Conservation (phyloP, 73 alveolate species). For the Uronychia binucleata region DNA sequence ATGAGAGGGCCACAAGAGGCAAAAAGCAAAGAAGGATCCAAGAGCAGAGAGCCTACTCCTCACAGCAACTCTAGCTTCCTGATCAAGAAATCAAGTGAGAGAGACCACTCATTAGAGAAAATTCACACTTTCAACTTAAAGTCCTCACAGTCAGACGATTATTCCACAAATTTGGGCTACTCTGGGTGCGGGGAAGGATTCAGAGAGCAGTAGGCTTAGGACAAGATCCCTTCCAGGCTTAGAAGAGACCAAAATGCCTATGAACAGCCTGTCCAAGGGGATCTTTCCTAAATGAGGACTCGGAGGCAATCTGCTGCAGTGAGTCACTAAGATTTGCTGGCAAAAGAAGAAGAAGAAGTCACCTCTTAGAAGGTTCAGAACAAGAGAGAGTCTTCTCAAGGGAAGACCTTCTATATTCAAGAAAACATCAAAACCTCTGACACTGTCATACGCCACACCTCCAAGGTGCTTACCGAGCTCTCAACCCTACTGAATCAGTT, state of each 20-base stretch:
- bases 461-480: not conserved
- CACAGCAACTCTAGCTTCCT: not conserved
- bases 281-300: no score
- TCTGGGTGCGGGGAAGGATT: no score
- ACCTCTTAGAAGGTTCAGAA: constrained; percentile 4
- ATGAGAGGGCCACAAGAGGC: not conserved
- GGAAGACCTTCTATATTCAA: constrained; percentile 14
- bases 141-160: no score
- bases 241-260: no score
- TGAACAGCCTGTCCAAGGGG: no score
- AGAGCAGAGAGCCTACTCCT: no score
- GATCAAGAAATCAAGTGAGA: not conserved
- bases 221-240: no score
- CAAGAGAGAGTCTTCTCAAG: not conserved
- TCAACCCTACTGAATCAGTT: not conserved
- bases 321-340: no score
- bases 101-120: constrained; percentile 30
- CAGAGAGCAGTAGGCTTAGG: no score
- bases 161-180: no score
- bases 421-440: constrained; percentile 12
- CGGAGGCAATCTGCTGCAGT: no score
- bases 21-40: no score
- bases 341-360: constrained; percentile 1
- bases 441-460: not conserved
- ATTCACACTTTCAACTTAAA: constrained; percentile 52